Evolutionary conservation across 106 monocot genomes (phyloP).

Genomic region (Dendrobium officinale): DNA sequence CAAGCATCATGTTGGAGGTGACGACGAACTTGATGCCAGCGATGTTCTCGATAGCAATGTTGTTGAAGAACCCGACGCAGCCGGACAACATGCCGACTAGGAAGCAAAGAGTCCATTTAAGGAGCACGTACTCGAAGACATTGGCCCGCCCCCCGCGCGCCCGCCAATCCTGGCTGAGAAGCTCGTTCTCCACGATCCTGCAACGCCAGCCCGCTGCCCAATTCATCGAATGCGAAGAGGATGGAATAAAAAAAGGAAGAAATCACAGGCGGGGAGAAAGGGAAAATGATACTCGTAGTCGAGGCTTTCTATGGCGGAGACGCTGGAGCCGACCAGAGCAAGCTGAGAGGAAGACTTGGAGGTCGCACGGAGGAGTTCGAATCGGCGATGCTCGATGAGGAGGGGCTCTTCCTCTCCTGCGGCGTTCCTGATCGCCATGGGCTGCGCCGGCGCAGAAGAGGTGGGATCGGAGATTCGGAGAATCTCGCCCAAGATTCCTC

Average conservation of each 20-base stretch:
- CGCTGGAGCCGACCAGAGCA: not conserved
- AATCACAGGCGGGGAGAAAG: not conserved
- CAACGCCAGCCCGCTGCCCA: too few relatives aligned
- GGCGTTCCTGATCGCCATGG: not conserved
- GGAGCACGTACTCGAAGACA: slow-evolving; percentile 48
- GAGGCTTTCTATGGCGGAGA: slow-evolving; percentile 5
- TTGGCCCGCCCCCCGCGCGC: slow-evolving; percentile 23
- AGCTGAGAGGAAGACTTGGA: slow-evolving; percentile 3
- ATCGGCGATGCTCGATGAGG: not conserved
- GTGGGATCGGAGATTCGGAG: not conserved
- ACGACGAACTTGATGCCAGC: slow-evolving; percentile 70
- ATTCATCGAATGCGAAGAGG: not conserved
- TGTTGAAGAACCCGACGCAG: slow-evolving; percentile 52
- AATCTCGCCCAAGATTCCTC: not conserved
- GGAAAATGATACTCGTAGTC: slow-evolving; percentile 3
- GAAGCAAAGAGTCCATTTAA: slow-evolving; percentile 79
- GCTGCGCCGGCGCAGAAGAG: not conserved
- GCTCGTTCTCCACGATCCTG: slow-evolving; percentile 67
- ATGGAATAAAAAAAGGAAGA: not conserved
- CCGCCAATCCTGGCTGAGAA: slow-evolving; percentile 73
- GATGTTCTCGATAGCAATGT: slow-evolving; percentile 73
- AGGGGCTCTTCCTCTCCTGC: not conserved
- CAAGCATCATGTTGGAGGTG: slow-evolving; percentile 58
- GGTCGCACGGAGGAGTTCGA: not conserved
- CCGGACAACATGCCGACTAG: slow-evolving; percentile 43